Evolutionary conservation across 345 rosid genomes (phyloP), one percentile per base, ranked within the genome.

Genomic region (Conringia planisiliqua): DNA sequence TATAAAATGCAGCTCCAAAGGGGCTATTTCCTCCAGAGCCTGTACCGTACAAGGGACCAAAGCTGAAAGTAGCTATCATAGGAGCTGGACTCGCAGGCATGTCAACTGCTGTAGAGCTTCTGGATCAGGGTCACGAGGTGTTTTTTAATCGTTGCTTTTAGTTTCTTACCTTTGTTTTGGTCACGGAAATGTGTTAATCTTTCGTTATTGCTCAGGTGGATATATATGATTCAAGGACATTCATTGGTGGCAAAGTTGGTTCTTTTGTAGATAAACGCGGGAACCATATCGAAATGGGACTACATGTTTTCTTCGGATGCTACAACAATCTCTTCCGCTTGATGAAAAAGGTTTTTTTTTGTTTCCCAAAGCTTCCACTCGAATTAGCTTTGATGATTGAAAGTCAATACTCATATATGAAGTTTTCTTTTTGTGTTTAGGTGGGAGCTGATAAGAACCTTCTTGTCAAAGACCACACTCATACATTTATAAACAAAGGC

Each of bases 81-180:
- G 99, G 99, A 66, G 93, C 99, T 74, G 99, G 99, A 72, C 96
- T 95, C 68, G 99, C 97, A 16, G 99, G 99, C 64, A 92, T 95
- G 99, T 92, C 99, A 9, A 95, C 97, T 44, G 99, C 99, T 12
- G 93, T 90, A 14, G 97, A 95, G 84, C 89, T 92, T 75, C 68
- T 95, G 80, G 97, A 95, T 84, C 99, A 95, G 83, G 99, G 97
- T 76, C 97, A 95, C 22, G 93, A 95, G 99, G 96, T 91, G 46
- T 40, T 73, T 6, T n/a, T 62, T 35, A 42, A n/a, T 32, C 13
- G 12, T 10, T 72, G 3, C 68, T 33, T 55, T 60, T 78, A 4
- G 63, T 13, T 43, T n/a, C 0, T 54, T 16, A 42, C 17, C 58
- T 66, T 72, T 67, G 73, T 42, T 60, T 38, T 71, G 12, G 11